A percentile compares a stretch with the other conserved stretches of the same genome.
These are phyloP conservation scores for Arthroderma uncinatum DNA, from an alignment of 2,329 filamentous ascomycete species.

Conservation along the genomic window DNA sequence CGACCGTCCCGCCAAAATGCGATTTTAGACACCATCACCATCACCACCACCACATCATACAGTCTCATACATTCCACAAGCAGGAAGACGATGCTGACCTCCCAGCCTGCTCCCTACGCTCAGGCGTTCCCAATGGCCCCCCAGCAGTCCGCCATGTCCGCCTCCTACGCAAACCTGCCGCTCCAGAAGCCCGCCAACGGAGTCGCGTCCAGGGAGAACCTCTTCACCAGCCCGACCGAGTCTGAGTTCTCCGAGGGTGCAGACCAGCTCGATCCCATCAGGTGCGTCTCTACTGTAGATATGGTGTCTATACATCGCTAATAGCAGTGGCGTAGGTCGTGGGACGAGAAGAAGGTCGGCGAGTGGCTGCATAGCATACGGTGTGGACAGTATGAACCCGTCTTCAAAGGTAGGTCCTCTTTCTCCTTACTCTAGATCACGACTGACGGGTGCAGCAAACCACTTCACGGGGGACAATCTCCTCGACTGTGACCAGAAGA, in stretches of 20 bases:
- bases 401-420: conserved; percentile 54
- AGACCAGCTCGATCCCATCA: conserved; percentile 62
- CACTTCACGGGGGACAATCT: conserved; percentile 97
- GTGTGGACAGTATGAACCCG: conserved; percentile 82
- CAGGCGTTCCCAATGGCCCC: conserved; percentile 1
- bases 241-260: conserved; percentile 76
- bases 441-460: conserved; percentile 47
- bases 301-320: neutral
- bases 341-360: conserved; percentile 84
- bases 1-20: too few species aligned
- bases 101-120: conserved; percentile 8
- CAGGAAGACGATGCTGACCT: conserved; percentile 8
- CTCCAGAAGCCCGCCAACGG: conserved; percentile 7
- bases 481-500: conserved; percentile 91
- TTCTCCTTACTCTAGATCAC: neutral
- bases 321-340: conserved; percentile 44
- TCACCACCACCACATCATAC: neutral
- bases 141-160: neutral
- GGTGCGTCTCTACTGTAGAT: conserved; percentile 37
- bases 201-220: conserved; percentile 4
- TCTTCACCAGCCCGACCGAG: conserved; percentile 72
- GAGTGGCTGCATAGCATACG: conserved; percentile 87
- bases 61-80: neutral
- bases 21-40: too few species aligned
- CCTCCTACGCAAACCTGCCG: conserved; percentile 1